Conservation (phyloP, 192 early-diverging fungal genomes). For the Pilobolus umbonatus region DNA sequence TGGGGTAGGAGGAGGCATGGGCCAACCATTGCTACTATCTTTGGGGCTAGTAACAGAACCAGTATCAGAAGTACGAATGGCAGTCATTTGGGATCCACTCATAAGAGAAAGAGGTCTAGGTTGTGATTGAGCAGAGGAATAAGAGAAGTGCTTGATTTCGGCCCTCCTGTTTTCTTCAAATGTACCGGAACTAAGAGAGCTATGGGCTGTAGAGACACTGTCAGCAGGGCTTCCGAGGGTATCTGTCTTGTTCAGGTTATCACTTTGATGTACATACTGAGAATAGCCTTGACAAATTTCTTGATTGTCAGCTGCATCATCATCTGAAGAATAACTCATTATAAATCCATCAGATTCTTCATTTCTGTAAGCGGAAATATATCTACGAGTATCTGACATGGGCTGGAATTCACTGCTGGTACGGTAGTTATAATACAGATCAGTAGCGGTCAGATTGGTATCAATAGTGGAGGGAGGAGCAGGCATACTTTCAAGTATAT, state of each 20-base stretch:
- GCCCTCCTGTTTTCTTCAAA: neutral
- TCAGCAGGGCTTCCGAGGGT: slow-evolving; percentile 6
- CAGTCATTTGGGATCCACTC: too few species aligned
- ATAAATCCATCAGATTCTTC: neutral
- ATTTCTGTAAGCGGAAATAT: slow-evolving; percentile 4
- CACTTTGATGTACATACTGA: neutral
- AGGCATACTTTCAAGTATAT: slow-evolving; percentile 2
- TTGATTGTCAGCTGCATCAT: neutral
- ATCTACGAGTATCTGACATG: slow-evolving; percentile 5
- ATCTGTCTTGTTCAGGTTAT: neutral
- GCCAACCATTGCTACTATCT: neutral
- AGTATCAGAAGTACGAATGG: neutral
- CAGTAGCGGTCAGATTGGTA: neutral
- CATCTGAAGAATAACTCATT: slow-evolving; percentile 7
- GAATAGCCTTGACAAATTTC: neutral
- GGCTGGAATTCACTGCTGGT: neutral
- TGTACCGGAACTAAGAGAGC: slow-evolving; percentile 1
- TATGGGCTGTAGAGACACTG: neutral
- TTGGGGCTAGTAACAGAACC: neutral
- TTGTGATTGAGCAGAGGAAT: slow-evolving; percentile 7
- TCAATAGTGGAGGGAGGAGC: slow-evolving; percentile 1
- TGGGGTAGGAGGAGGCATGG: slow-evolving; percentile 18
- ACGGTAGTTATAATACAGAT: neutral
- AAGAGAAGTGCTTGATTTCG: slow-evolving; percentile 3
- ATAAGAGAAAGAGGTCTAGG: neutral